Base-by-base conservation (phyloP, 352 stramenopile genomes). In the Globisporangium acanthophoron region DNA sequence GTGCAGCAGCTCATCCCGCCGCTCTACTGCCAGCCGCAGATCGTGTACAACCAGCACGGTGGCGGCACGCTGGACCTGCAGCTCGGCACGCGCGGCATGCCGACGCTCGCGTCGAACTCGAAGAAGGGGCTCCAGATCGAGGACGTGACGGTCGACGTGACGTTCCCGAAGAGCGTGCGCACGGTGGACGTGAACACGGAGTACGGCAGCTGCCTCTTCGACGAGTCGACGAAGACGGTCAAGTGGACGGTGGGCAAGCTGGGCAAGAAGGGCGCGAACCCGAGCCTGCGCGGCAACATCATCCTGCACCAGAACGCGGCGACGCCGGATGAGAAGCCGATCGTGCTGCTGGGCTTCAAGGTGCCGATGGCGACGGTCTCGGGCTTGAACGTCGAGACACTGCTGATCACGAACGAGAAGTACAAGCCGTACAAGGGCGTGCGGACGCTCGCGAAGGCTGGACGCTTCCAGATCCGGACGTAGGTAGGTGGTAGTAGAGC, bases 401-500 rank as follows among this genome's bases (percentile, higher is more conserved):
- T 99, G 47, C 64, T 96, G 45, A 83, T 99, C 52, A 94, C 87
- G 33, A 98, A 97, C 68, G 97, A 99, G 74, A 91, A 90, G 59
- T 99, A 99, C 78, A 96, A 95, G 62, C 96, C 96, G 8, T 99
- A 99, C 86, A 99, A 99, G 82, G 96, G 96, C 35, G 96, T 99
- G 50, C 86, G 96, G 56, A 98, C 97, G 52, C 90, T 99, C 64
- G 97, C 96, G 35, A 97, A 98, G 69, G 92, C 92, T 57, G 96
- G 96, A 0, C 85, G 92, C 40, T 98, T 97, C 80, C 94, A 98
- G 81, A 96, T 98, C 70, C 89, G 92, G 60, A 97, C 86, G 79
- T 97, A 47, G 35, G 31, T 35, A 35, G 4, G 31, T 2, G 8
- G 31, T 8, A 8, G 4, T 8, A 35, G 31, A 35, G 31, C 8